Evolutionary conservation across 2,329 filamentous ascomycete genomes (phyloP), one percentile per base, ranked within the genome.

Genomic region (Pochonia chlamydosporia): DNA sequence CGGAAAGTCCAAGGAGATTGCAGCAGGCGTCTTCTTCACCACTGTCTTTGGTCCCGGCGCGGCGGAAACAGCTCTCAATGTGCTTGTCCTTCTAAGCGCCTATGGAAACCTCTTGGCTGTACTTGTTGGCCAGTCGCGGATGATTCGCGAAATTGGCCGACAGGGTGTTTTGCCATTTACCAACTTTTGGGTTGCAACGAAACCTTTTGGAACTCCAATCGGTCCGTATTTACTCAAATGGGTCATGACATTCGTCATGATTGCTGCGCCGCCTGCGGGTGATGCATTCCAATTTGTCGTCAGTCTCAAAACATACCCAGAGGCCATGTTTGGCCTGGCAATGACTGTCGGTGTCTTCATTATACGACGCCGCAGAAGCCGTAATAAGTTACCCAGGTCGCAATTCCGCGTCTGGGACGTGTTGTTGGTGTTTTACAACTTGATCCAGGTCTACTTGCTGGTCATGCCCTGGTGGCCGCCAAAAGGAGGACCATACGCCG

Each of bases 391-490:
- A 3, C 70, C 69, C 0, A 55, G 57, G 0, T 65, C 76, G 0
- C 72, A 74, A 4, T 87, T 85, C 61, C 68, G 65, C 6, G 75
- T 80, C 0, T 87, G 82, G 82, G 60, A 81, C 48, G 44, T 74
- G 0, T 69, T 75, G 0, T 62, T 87, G 1, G 56, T 75, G 7
- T 85, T 88, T 62, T 80, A 74, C 42, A 73, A 84, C 40, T 59
- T 79, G 0, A 65, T 81, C 0, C 77, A 85, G 44, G 47, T 82
- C 0, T 87, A 81, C 49, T 66, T 87, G 39, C 64, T 89, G 2
- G 72, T 82, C 14, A 85, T 86, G 73, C 84, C 85, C 0, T 89
- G 84, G 85, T 84, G 81, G 53, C 85, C 84, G 2, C 85, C 85
- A 0, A 68, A 71, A 1, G 74, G 69, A 1, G 84, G 84, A 0